These are phyloP conservation scores for Rhizopogon rudus DNA, from an alignment of 768 basidiomycete species.

Conservation along the genomic window DNA sequence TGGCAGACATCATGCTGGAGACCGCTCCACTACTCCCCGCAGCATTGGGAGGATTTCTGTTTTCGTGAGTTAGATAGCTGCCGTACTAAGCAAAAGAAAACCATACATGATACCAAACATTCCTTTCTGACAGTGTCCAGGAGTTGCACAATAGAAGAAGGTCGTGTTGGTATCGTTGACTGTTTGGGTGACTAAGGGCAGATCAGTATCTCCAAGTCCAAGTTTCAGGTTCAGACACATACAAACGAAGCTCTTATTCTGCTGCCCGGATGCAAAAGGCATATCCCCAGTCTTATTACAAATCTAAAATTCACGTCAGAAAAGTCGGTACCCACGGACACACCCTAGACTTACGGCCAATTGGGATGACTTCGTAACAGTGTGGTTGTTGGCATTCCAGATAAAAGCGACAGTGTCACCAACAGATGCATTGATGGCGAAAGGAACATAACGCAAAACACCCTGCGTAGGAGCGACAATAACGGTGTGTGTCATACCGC, in stretches of 20 bases:
- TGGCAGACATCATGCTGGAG: slow-evolving; percentile 44
- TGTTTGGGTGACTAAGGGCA: slow-evolving; percentile 52
- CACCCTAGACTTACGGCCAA: slow-evolving; percentile 27
- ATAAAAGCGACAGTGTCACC: slow-evolving; percentile 75
- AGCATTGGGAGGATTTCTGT: slow-evolving; percentile 54
- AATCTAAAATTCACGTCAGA: slow-evolving; percentile 21
- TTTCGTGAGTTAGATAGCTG: slow-evolving; percentile 6
- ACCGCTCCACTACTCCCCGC: slow-evolving; percentile 40
- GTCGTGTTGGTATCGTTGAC: slow-evolving; percentile 71
- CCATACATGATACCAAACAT: slow-evolving; percentile 77
- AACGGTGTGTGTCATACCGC: slow-evolving; percentile 65
- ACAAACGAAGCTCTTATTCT: slow-evolving; percentile 62
- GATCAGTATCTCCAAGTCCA: slow-evolving; percentile 8
- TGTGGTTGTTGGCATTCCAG: slow-evolving; percentile 79
- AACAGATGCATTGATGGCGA: slow-evolving; percentile 67
- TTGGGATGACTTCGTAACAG: slow-evolving; percentile 73
- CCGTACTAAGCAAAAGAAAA: neutral
- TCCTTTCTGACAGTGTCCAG: slow-evolving; percentile 72
- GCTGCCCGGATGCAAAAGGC: slow-evolving; percentile 62
- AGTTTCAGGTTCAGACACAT: slow-evolving; percentile 16
- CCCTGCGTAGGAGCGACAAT: slow-evolving; percentile 76
- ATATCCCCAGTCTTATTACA: slow-evolving; percentile 68
- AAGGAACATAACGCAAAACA: slow-evolving; percentile 71
- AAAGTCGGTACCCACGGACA: neutral
- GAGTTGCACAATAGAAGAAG: slow-evolving; percentile 71